A percentile compares a stretch with the other conserved stretches of the same genome.
Conservation (phyloP, 495 filamentous ascomycete species). For the Aspergillus carlsbadensis region DNA sequence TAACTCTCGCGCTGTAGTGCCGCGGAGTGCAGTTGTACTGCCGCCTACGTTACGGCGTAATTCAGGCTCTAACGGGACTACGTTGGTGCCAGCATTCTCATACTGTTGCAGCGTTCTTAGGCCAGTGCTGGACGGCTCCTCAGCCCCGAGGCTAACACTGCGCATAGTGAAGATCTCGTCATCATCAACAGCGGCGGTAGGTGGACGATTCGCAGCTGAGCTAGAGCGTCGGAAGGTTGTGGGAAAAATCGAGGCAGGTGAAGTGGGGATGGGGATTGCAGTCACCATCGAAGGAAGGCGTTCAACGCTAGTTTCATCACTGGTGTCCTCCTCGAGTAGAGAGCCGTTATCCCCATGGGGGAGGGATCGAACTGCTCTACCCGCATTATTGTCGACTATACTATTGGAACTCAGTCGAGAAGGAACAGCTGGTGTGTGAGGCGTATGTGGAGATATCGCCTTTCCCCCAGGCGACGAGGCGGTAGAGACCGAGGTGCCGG, state of each 20-base stretch:
- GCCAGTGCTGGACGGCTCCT: constrained; percentile 60
- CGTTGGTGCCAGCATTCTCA: constrained; percentile 21
- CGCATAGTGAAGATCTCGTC: constrained; percentile 66
- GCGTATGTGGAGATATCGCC: constrained; percentile 88
- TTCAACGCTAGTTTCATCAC: constrained; percentile 41
- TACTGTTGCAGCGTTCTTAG: constrained; percentile 54
- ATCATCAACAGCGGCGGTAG: constrained; percentile 52
- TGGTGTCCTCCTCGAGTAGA: constrained; percentile 35
- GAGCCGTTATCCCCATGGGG: constrained; percentile 36
- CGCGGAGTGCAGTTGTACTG: constrained; percentile 39
- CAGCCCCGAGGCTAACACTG: constrained; percentile 73
- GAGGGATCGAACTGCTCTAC: constrained; percentile 22
- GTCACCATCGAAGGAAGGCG: constrained; percentile 51
- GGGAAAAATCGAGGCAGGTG: constrained; percentile 65
- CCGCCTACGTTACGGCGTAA: constrained; percentile 27
- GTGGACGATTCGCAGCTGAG: constrained; percentile 73
- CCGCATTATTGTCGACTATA: constrained; percentile 60
- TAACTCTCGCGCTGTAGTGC: constrained; percentile 40
- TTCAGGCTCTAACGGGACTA: constrained; percentile 30
- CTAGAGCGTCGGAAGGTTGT: constrained; percentile 67
- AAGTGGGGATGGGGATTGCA: constrained; percentile 82
- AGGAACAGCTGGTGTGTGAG: constrained; percentile 89
- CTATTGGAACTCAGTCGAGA: constrained; percentile 88
- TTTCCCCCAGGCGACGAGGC: constrained; percentile 83
- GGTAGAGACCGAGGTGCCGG: constrained; percentile 75